A percentile compares a stretch with the other conserved stretches of the same genome.
Evolutionary conservation across 2,329 filamentous ascomycete genomes (phyloP).

Genomic region (Huntiella abstrusa): DNA sequence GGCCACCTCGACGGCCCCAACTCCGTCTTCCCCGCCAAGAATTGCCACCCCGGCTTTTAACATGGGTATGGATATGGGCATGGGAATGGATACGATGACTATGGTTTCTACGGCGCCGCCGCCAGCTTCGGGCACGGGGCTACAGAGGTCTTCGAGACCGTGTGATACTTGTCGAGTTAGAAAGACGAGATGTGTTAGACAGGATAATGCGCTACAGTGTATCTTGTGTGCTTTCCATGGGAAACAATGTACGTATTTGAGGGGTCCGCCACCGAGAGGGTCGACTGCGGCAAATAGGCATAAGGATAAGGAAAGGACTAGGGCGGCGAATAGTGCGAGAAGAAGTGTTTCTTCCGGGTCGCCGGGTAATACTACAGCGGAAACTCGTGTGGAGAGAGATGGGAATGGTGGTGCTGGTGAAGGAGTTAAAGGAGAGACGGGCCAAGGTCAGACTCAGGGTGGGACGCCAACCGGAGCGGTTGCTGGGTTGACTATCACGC

Average conservation of each 20-base stretch:
- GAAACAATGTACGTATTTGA: constrained; percentile 46
- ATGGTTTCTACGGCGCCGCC: constrained; percentile 3
- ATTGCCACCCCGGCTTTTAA: background rate
- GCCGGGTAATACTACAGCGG: background rate
- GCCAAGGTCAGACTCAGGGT: too few relatives aligned
- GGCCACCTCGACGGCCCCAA: background rate
- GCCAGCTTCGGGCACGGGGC: background rate
- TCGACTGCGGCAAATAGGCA: constrained; percentile 15
- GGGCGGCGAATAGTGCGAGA: constrained; percentile 1
- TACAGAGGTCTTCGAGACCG: constrained; percentile 21
- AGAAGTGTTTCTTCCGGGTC: constrained; percentile 8
- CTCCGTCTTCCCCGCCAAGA: background rate
- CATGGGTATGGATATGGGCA: constrained; percentile 5
- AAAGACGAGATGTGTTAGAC: constrained; percentile 46
- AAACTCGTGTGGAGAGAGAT: too few relatives aligned
- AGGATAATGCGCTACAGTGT: constrained; percentile 38
- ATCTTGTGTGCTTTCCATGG: constrained; percentile 48
- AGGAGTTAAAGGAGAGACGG: too few relatives aligned
- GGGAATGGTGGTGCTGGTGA: too few relatives aligned
- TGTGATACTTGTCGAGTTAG: constrained; percentile 47
- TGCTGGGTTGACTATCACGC: constrained; percentile 1
- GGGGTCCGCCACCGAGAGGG: constrained; percentile 18
- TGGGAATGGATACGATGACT: constrained; percentile 1
- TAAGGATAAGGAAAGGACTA: constrained; percentile 13
- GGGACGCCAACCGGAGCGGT: background rate